Evolutionary conservation across 306 rosid species (phyloP).

Genomic region (Cicer bijugum): DNA sequence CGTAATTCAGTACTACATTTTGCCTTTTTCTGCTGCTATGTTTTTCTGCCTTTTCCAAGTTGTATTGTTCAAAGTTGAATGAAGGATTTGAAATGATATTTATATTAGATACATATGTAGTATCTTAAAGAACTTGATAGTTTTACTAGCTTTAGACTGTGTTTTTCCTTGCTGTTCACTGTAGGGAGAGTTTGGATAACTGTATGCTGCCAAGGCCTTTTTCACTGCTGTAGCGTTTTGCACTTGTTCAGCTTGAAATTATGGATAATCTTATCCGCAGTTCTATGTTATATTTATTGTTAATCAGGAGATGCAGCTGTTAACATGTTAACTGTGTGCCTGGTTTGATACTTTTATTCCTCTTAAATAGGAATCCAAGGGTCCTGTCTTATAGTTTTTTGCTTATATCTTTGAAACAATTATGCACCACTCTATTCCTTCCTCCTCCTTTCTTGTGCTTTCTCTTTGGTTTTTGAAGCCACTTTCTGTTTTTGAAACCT

Average conservation of each 20-base stretch:
- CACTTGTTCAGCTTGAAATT: neutral
- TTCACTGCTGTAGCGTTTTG: constrained; percentile 4
- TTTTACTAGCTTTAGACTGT: neutral
- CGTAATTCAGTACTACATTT: neutral
- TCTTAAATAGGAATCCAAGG: constrained; percentile 17
- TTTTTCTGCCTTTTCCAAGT: neutral
- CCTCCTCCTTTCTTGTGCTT: neutral
- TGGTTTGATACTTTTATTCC: neutral
- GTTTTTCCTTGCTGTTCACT: constrained; percentile 20
- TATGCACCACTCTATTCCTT: neutral
- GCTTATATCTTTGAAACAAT: constrained; percentile 10
- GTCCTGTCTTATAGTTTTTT: neutral
- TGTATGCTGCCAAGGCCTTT: constrained; percentile 16
- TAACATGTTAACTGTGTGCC: neutral
- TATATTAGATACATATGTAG: neutral
- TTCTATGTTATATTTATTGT: constrained; percentile 30
- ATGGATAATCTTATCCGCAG: neutral
- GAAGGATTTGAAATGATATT: constrained; percentile 4
- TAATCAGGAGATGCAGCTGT: constrained; percentile 24
- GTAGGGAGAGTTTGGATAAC: neutral
- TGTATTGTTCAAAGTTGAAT: constrained; percentile 25
- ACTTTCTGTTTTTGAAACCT: no score
- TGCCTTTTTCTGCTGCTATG: constrained; percentile 5
- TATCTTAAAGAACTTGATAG: constrained; percentile 12
- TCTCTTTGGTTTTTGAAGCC: no score